Conservation (phyloP, 148 eudicot genomes). For the Cornus suecica region DNA sequence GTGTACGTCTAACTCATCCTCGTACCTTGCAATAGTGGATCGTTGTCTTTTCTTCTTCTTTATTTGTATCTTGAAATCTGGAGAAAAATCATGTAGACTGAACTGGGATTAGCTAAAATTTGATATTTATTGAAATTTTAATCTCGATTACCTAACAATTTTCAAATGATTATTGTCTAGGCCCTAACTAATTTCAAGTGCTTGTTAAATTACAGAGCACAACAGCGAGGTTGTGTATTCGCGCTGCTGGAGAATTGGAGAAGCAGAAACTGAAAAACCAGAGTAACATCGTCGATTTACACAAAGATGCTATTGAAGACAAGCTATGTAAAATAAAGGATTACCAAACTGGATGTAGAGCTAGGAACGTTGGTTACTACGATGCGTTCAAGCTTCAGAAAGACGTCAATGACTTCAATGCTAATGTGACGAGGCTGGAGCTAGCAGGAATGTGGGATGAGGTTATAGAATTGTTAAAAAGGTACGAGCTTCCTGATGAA, state of each 20-base stretch:
- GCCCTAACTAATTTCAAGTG: slow-evolving; percentile 10
- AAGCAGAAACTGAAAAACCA: slow-evolving; percentile 58
- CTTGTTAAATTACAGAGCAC: slow-evolving; percentile 49
- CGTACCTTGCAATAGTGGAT: no score
- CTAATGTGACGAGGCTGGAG: slow-evolving; percentile 62
- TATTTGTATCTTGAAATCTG: not conserved
- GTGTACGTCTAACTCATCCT: no score
- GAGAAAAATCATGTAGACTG: not conserved
- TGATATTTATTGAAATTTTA: not conserved
- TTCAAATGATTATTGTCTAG: not conserved
- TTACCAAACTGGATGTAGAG: slow-evolving; percentile 47
- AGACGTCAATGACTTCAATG: slow-evolving; percentile 51
- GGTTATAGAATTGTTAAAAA: slow-evolving; percentile 75
- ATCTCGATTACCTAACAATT: not conserved
- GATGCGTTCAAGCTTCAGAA: slow-evolving; percentile 78
- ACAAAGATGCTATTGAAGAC: slow-evolving; percentile 45
- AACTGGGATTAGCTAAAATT: not conserved
- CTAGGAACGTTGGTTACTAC: slow-evolving; percentile 58
- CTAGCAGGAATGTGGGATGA: slow-evolving; percentile 95
- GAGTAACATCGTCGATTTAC: slow-evolving; percentile 40
- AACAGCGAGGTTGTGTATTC: slow-evolving; percentile 70
- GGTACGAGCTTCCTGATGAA: slow-evolving; percentile 75
- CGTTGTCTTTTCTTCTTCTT: no score
- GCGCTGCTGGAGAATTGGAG: slow-evolving; percentile 79
- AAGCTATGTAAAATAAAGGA: slow-evolving; percentile 39